Conservation (phyloP, 805 yeast species). For the Wickerhamiella slavikovae region DNA sequence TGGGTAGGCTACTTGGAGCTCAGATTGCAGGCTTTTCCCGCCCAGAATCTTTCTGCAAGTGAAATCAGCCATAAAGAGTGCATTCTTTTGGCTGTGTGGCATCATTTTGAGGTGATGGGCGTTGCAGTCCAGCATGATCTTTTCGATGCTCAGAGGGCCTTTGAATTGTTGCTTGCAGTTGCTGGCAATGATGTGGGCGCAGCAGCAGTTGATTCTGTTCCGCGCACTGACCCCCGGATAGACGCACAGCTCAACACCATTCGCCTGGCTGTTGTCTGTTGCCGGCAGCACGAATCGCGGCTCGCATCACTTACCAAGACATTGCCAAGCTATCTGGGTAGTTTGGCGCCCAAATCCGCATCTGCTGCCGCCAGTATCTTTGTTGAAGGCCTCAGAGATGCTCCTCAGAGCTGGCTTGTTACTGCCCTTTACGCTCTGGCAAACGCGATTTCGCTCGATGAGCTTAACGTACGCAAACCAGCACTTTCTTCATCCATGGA, state of each 20-base stretch:
- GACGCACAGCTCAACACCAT: conserved; percentile 32
- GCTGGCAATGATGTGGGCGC: no score
- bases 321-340: conserved; percentile 25
- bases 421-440: conserved; percentile 69
- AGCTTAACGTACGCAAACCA: conserved; percentile 8
- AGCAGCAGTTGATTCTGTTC: conserved; percentile 19
- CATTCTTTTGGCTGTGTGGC: no score
- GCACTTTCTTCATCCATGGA: conserved; percentile 11
- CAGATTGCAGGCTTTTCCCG: conserved; percentile 5
- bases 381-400: conserved; percentile 42
- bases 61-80: no score
- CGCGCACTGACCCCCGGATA: conserved; percentile 19
- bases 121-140: conserved; percentile 30
- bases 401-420: conserved; percentile 65
- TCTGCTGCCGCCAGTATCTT: conserved; percentile 33
- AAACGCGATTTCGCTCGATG: conserved; percentile 44
- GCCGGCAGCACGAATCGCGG: conserved; percentile 14
- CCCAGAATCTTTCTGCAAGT: conserved; percentile 2
- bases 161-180: conserved; percentile 26
- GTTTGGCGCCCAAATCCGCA: conserved; percentile 28
- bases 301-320: conserved; percentile 17
- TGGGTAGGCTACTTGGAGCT: no score
- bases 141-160: conserved; percentile 24
- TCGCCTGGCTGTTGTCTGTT: conserved; percentile 35
- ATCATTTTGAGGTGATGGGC: conserved; percentile 40